Base-by-base conservation (phyloP, 495 filamentous ascomycete genomes). In the Neurospora sp. region DNA sequence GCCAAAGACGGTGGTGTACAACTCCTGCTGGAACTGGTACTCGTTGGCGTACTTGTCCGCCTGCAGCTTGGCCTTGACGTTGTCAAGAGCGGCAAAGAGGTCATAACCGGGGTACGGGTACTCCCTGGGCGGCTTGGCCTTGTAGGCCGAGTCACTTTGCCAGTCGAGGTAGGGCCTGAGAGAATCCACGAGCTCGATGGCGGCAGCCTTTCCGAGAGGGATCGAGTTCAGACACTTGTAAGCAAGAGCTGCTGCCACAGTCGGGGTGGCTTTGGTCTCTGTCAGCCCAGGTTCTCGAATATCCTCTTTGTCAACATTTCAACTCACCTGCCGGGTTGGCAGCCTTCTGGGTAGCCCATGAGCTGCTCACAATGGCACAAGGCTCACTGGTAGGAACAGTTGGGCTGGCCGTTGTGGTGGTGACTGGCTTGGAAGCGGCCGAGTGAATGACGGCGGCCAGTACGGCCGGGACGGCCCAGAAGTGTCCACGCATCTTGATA, bases 1-100 rank as follows among this genome's bases (percentile, higher is more conserved):
- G 4, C 72, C 70, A 39, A 86, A 77, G 5, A 85, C 78, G 14
- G 75, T 73, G 37, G 74, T 31, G 27, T 78, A 78, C 7, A 88
- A 76, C 14, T 84, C 86, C n/a, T 81, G 44, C 60, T 88, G 85
- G 72, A 88, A 87, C 14, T 88, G 83, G 71, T 83, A 87, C 75
- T 88, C 86, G 66, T 81, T 86, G 27, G 73, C 77, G 73, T 84
- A 88, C 27, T 69, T 74, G 18, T 80, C 81, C 18, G 71, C 74
- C 39, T 74, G 41, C 27, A 77, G 72, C 9, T 78, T 81, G 11
- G 69, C 71, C 14, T 70, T 60, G 54, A 86, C 81, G 10, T 76
- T 71, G 41, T 83, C 82, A 18, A 86, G 74, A 14, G 77, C 79
- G 10, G 72, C 80, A 7, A 82, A 74, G 70, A 87, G 77, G 71